Conservation (phyloP, 176 grass and related monocot genomes). For the Zizania latifolia region DNA sequence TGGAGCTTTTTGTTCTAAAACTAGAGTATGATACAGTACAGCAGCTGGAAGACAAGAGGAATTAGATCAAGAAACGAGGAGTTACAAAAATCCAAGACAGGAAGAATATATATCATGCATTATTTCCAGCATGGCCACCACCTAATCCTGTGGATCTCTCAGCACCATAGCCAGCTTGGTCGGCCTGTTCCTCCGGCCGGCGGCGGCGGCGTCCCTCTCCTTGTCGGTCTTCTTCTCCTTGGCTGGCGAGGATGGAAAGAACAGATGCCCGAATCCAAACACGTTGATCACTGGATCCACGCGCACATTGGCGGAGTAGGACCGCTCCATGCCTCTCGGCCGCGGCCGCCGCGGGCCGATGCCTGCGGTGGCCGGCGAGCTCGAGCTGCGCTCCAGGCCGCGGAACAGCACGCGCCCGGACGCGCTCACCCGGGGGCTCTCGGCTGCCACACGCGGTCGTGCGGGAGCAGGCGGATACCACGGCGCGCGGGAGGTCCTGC, state of each 20-base stretch:
- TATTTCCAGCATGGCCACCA: constrained; percentile 34
- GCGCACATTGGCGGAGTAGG: constrained; percentile 58
- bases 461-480: neutral
- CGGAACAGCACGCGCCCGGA: constrained; percentile 67
- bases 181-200: constrained; percentile 35
- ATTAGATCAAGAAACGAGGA: neutral
- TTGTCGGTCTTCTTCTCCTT: constrained; percentile 34
- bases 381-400: constrained; percentile 60
- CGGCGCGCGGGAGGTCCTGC: constrained; percentile 13
- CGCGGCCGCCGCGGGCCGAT: constrained; percentile 32
- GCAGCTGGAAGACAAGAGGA: neutral
- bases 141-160: constrained; percentile 52
- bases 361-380: constrained; percentile 41
- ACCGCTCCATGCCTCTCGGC: constrained; percentile 61
- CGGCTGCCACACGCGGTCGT: constrained; percentile 17
- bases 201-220: neutral
- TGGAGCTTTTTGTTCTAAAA: neutral
- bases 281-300: constrained; percentile 67
- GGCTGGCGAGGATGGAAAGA: constrained; percentile 40
- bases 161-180: constrained; percentile 47
- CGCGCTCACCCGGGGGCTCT: constrained; percentile 64
- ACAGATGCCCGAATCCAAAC: constrained; percentile 49
- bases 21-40: constrained; percentile 22
- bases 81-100: constrained; percentile 8
- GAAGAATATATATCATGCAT: constrained; percentile 37